phyloP scores from a whole-genome alignment of 1,284 basidiomycete genomes.

The Trichosporon ovoides region DNA sequence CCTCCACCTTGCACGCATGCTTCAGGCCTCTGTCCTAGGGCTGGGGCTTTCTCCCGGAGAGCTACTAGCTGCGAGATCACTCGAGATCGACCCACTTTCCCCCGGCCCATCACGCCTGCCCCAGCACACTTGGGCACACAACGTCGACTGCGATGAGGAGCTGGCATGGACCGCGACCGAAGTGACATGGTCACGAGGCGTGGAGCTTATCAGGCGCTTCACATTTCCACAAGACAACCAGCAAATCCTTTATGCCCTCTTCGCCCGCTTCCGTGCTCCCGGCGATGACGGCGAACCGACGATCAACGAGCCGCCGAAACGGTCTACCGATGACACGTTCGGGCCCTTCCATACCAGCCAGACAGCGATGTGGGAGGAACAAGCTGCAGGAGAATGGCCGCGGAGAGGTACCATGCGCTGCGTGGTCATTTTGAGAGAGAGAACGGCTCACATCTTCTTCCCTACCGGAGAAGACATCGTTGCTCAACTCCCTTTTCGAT shows the following conservation, averaged over 20 bases:
- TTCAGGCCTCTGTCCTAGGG: slow-evolving; percentile 5
- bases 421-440: slow-evolving; percentile 72
- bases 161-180: slow-evolving; percentile 66
- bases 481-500: slow-evolving; percentile 74
- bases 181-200: slow-evolving; percentile 65
- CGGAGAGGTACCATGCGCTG: slow-evolving; percentile 47
- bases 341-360: slow-evolving; percentile 45
- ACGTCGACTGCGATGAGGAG: slow-evolving; percentile 48
- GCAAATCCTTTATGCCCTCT: slow-evolving; percentile 67
- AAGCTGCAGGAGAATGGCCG: neutral
- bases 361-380: slow-evolving; percentile 8
- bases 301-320: slow-evolving; percentile 19
- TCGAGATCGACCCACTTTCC: neutral
- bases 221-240: slow-evolving; percentile 65
- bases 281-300: neutral
- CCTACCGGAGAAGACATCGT: slow-evolving; percentile 69
- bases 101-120: neutral
- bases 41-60: neutral
- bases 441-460: slow-evolving; percentile 66
- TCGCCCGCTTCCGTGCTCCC: slow-evolving; percentile 50
- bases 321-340: slow-evolving; percentile 29
- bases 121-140: neutral
- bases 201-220: slow-evolving; percentile 67
- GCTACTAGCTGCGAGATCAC: neutral
- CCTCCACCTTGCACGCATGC: neutral